phyloP scores from a whole-genome alignment of 2,329 filamentous ascomycete species.

The Venturiaceae sp. region DNA sequence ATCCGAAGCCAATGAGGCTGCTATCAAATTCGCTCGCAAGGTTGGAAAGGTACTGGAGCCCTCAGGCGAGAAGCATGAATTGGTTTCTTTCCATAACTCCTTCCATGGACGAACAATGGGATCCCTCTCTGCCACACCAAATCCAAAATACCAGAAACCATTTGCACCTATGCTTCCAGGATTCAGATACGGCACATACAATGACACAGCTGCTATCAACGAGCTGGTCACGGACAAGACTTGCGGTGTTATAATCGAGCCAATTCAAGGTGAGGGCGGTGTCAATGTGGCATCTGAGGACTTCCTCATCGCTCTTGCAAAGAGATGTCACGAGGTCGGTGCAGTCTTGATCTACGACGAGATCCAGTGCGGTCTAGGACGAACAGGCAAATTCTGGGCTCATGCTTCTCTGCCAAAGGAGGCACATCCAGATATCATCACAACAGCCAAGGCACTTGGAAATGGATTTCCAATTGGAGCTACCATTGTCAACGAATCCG shows the following conservation, averaged over 20 bases:
- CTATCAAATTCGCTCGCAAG: constrained; percentile 94
- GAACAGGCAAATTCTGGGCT: constrained; percentile 87
- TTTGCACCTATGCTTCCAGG: constrained; percentile 95
- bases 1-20: constrained; percentile 93
- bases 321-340: constrained; percentile 75
- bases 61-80: constrained; percentile 63
- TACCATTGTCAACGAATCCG: constrained; percentile 55
- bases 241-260: constrained; percentile 91
- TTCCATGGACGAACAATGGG: constrained; percentile 99
- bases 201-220: constrained; percentile 64
- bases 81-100: constrained; percentile 83
- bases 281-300: constrained; percentile 74
- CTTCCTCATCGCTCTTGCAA: constrained; percentile 76
- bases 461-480: constrained; percentile 96
- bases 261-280: constrained; percentile 94
- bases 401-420: constrained; percentile 64
- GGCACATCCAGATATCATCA: constrained; percentile 88
- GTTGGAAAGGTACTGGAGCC: constrained; percentile 68
- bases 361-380: constrained; percentile 87
- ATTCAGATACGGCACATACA: constrained; percentile 78
- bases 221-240: constrained; percentile 73
- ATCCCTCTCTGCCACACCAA: constrained; percentile 86
- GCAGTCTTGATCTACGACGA: constrained; percentile 91
- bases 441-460: constrained; percentile 89
- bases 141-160: constrained; percentile 93